Percentiles rank a stretch among this genome's conserved stretches.
phyloP scores from a whole-genome alignment of 768 basidiomycete genomes.

The Xanthoconium purpureum region DNA sequence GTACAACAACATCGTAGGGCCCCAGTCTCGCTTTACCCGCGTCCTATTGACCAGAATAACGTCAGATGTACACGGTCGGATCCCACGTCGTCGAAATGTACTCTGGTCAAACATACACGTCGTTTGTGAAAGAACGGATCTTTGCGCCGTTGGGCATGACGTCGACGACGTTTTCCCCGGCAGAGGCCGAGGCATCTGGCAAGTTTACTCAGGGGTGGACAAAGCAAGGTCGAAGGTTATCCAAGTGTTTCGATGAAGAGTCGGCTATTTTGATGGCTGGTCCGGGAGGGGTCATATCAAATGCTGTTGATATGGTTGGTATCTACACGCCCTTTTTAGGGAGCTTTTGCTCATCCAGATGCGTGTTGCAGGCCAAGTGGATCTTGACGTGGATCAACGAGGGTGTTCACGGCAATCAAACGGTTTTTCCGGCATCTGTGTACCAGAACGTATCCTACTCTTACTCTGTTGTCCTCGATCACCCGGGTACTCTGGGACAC shows the following conservation, averaged over 20 bases:
- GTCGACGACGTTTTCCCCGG: constrained; percentile 32
- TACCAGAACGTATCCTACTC: constrained; percentile 33
- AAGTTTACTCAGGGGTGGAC: too few relatives aligned
- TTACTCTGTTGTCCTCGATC: constrained; percentile 22
- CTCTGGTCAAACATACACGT: constrained; percentile 31
- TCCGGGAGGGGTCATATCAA: constrained; percentile 44
- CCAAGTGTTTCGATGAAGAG: constrained; percentile 28
- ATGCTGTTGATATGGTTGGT: constrained; percentile 37
- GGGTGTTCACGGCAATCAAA: constrained; percentile 31
- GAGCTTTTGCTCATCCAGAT: neutral
- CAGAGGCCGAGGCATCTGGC: too few relatives aligned
- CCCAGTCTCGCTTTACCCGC: too few relatives aligned
- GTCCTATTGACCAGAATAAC: too few relatives aligned
- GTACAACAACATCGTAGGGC: constrained; percentile 38
- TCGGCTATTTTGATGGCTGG: constrained; percentile 31
- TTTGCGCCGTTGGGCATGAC: constrained; percentile 41
- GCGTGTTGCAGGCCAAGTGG: constrained; percentile 38
- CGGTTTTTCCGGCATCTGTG: constrained; percentile 32
- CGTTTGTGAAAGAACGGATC: constrained; percentile 42
- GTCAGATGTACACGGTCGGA: constrained; percentile 39
- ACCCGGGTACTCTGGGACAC: constrained; percentile 9
- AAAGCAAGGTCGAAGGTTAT: constrained; percentile 34
- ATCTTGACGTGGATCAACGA: constrained; percentile 32
- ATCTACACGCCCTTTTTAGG: too few relatives aligned
- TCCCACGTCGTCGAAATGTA: constrained; percentile 36